Base-by-base conservation (phyloP, 805 yeast species). In the Wickerhamomyces chambardii region DNA sequence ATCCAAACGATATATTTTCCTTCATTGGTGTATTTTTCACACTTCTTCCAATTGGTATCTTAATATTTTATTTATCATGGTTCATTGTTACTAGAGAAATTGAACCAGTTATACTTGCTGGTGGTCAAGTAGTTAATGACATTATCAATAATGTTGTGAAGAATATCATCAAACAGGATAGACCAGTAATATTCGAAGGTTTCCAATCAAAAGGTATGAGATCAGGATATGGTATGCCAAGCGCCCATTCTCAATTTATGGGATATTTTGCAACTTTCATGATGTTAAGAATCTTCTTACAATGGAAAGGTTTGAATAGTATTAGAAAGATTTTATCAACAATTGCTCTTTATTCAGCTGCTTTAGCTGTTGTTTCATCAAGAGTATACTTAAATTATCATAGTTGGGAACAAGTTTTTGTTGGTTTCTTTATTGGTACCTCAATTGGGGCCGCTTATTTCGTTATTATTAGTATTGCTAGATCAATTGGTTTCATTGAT, bases 201-300 rank as follows among this genome's bases (percentile, higher is more conserved):
- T 52, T 63, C 31, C 65, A 61, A 32, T 54, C 52, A 30, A 54
- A 53, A 29, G 55, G 75, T 46, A 18, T 67, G 30, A 56, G 74
- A 38, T 67, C 82, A 42, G 78, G 82, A 1, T 87, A 80, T 54
- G 98, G 98, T 0, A 90, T 90, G 97, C 98, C 98, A 1, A 78
- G 89, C 35, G 96, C 98, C 1, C 98, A 90, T 58, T 77, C 95
- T 0, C 98, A 90, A 59, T 92, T 89, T 56, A 83, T 90, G 87
- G 94, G 95, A 2, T 92, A 77, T 53, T 77, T 82, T 43, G 69
- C 75, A n/a, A 62, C 70, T 7, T 83, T 78, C 51, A 61, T 68
- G 41, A 46, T 66, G 3, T 64, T 82, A 38, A 60, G 64, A 34
- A 28, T 69, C 38, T 36, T 57, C 55, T 44, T 54, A 43, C 59